Evolutionary conservation across 805 yeast genomes (phyloP), one percentile per base, ranked within the genome.

Genomic region (Cyberlindnera maclurae): DNA sequence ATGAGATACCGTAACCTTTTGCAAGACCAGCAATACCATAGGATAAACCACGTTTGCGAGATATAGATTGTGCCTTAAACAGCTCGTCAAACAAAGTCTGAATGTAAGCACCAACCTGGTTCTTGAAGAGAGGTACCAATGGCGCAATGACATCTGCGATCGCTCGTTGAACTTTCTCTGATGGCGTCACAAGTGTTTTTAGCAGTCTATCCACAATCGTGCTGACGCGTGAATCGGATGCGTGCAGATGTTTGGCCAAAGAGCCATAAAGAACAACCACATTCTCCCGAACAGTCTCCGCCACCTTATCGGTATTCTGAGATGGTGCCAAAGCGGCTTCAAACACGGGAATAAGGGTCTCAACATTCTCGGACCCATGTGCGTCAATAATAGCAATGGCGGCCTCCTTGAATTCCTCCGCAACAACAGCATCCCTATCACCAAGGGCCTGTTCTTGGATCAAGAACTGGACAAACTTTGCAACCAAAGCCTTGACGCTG

Each of bases 1-100:
- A 72, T 42, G 77, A 71, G 38, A 93, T 77, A 49, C 98, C 98
- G 16, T 77, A 73, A 42, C 99, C 98, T 54, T 85, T 82, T 3
- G 84, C 90, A 33, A 93, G 62, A 46, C 99, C 99, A 16, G 97
- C 84, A 50, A 93, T 73, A 59, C 97, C 98, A 64, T 85, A 88
- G 1, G 97, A 97, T 2, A 96, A 90, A 54, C 97, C 99, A 47
- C 90, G 74, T 56, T 96, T 73, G 5, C 63, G 61, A 5, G 70
- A 59, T 32, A 62, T 59, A 2, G 63, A 49, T 26, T 64, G 63
- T 3, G 77, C 77, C 8, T 62, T 57, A 54, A 84, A 77, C 18
- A 89, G 64, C 47, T 73, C 77, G 5, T 65, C 73, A 53, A 84
- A 72, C 36, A 88, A 64, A 4, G 53, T 49, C 28, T 79, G 82